phyloP scores from a whole-genome alignment of 371 early-diverging fungal species.

The Mortierella sp. region DNA sequence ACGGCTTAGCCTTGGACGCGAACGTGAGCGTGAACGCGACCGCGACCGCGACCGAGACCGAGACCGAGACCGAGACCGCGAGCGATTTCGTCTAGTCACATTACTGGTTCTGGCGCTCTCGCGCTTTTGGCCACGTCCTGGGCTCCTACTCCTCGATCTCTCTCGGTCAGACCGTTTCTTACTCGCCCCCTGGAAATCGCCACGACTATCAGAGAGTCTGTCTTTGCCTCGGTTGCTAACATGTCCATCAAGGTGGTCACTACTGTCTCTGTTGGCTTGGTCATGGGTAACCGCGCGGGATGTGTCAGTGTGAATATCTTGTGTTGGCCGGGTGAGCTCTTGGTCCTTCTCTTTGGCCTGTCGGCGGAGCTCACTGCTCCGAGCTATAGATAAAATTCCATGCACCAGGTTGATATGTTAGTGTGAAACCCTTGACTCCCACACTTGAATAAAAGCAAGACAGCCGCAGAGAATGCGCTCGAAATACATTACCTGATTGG shows the following conservation, averaged over 20 bases:
- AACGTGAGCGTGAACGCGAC: too few species aligned
- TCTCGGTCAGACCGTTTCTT: too few species aligned
- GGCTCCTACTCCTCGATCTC: not conserved
- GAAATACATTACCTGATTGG: constrained; percentile 22
- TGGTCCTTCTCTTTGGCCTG: constrained; percentile 20
- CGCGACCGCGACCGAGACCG: too few species aligned
- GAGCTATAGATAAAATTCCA: constrained; percentile 3
- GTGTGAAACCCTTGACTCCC: not conserved
- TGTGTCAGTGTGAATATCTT: not conserved
- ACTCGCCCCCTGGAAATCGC: not conserved
- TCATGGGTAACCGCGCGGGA: not conserved
- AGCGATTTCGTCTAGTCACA: not conserved
- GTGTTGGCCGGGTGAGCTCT: not conserved
- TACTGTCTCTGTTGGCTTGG: not conserved
- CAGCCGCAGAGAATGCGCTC: not conserved
- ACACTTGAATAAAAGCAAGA: not conserved
- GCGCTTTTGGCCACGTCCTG: not conserved
- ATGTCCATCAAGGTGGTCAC: not conserved
- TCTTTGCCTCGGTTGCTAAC: not conserved
- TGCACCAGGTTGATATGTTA: not conserved
- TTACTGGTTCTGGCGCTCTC: not conserved
- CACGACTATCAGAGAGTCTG: not conserved
- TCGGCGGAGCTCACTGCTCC: constrained; percentile 11
- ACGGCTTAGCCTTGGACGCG: too few species aligned
- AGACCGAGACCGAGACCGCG: not conserved